These are phyloP conservation scores for Zygosaccharomyces lentus DNA, from an alignment of 805 yeast genomes.

Conservation along the genomic window DNA sequence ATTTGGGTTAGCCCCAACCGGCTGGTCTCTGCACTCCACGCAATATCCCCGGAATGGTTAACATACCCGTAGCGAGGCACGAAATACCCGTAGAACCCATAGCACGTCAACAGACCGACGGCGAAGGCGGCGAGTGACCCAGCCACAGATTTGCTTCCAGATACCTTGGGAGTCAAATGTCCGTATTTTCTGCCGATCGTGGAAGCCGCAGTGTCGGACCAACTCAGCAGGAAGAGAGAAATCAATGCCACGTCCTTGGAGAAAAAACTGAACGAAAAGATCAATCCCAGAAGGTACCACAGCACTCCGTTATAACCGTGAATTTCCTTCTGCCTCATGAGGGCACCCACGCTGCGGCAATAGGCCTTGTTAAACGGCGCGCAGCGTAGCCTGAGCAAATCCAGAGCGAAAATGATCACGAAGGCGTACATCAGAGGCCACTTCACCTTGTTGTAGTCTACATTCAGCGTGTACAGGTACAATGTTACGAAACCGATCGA, in stretches of 20 bases:
- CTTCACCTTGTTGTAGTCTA: slow-evolving; percentile 52
- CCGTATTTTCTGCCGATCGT: slow-evolving; percentile 88
- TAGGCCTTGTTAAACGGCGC: slow-evolving; percentile 62
- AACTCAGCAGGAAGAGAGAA: slow-evolving; percentile 75
- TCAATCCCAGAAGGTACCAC: slow-evolving; percentile 79
- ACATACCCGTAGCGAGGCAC: slow-evolving; percentile 58
- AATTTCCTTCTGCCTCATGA: slow-evolving; percentile 82
- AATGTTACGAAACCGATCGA: slow-evolving; percentile 82
- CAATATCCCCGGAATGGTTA: slow-evolving; percentile 53
- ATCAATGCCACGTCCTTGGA: slow-evolving; percentile 79
- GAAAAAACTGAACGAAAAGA: slow-evolving; percentile 61
- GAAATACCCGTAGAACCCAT: slow-evolving; percentile 65
- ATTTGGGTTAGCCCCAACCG: slow-evolving; percentile 47
- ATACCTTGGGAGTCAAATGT: slow-evolving; percentile 71
- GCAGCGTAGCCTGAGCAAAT: slow-evolving; percentile 59
- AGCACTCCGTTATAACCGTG: slow-evolving; percentile 75
- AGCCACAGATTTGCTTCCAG: slow-evolving; percentile 76
- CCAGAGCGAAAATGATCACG: slow-evolving; percentile 53
- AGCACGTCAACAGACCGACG: slow-evolving; percentile 65
- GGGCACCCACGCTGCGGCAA: slow-evolving; percentile 64
- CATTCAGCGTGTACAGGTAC: slow-evolving; percentile 62
- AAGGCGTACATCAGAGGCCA: slow-evolving; percentile 56
- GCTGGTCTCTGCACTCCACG: slow-evolving; percentile 64
- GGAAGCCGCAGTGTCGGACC: slow-evolving; percentile 98
- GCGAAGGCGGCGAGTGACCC: slow-evolving; percentile 85